Evolutionary conservation across 306 rosid species (phyloP).

Genomic region (Quercus cerris): DNA sequence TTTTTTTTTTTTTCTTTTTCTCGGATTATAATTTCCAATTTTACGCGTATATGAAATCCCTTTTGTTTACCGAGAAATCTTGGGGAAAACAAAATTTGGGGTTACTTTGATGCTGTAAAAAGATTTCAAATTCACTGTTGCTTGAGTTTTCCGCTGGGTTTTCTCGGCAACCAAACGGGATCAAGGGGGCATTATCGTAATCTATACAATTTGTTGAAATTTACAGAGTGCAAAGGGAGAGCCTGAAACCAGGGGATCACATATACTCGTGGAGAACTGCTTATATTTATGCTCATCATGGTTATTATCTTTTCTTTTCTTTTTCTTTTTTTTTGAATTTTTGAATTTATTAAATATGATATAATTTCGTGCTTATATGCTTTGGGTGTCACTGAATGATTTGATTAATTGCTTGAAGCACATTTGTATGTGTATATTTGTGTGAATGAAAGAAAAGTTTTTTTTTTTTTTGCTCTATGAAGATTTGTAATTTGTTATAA

Average conservation of each 20-base stretch:
- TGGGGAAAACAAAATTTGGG: neutral
- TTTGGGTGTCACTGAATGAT: neutral
- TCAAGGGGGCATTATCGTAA: neutral
- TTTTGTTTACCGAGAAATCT: neutral
- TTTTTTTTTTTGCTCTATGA: neutral
- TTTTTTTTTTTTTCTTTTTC: neutral
- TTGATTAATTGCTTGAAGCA: neutral
- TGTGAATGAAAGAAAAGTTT: neutral
- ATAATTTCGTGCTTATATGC: neutral
- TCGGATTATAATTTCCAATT: too few species aligned
- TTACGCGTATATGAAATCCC: neutral
- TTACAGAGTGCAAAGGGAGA: constrained; percentile 51
- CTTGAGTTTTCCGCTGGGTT: neutral
- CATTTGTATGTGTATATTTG: neutral
- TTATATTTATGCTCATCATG: constrained; percentile 92
- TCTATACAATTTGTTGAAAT: neutral
- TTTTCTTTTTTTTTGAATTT: neutral
- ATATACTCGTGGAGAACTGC: constrained; percentile 89
- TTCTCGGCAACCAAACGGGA: constrained; percentile 4
- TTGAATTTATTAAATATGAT: neutral
- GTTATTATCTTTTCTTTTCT: constrained; percentile 19
- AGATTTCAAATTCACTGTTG: neutral
- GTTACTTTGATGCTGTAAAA: too few species aligned
- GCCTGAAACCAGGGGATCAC: constrained; percentile 87
- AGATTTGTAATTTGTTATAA: neutral